Base-by-base conservation (phyloP, 2,329 filamentous ascomycete species). In the Hirsutella minnesotensis region DNA sequence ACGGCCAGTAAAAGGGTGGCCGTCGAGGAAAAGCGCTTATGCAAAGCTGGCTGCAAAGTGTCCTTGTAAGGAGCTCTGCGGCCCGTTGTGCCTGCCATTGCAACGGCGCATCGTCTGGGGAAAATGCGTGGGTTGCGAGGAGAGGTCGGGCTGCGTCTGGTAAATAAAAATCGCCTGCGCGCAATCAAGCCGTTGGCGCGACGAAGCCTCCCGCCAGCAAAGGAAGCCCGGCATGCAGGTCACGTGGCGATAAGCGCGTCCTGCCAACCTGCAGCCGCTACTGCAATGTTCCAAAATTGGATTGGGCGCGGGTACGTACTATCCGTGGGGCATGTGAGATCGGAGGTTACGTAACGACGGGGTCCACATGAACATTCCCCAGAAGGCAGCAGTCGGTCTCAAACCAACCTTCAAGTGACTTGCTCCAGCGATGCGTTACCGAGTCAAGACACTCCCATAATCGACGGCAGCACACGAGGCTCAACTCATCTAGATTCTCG, bases 31-130 rank as follows among this genome's bases (percentile, higher is more conserved):
- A 95, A 96, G 55, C 88, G 79, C 55, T 85, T 75, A 63, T 96
- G 90, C 49, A 95, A 70, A 41, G 84, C 81, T 40, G 90, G 89
- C 47, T 90, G 94, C 52, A 95, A 68, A 62, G 94, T 94, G 67
- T 95, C 86, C 70, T 87, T 83, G 65, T 95, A 94, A 39, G 74
- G 69, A 55, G 69, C 66, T 57, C 61, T 75, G 71, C 69, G 78
- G 66, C 67, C 72, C 58, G 64, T 68, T 56, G 64, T 62, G 56
- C 59, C 60, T 54, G 72, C 67, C 72, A 77, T 77, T 40, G 58
- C 66, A 54, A 61, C 62, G 59, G 62, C 56, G 58, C 66, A 69
- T 71, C 60, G 56, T 66, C 64, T 47, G 47, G 46, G 56, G 44
- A 20, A 45, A 21, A 13, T 38, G 35, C 44, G 46, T 41, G 45